phyloP scores from a whole-genome alignment of 345 rosid species.

The Eucalyptus tenuipes region DNA sequence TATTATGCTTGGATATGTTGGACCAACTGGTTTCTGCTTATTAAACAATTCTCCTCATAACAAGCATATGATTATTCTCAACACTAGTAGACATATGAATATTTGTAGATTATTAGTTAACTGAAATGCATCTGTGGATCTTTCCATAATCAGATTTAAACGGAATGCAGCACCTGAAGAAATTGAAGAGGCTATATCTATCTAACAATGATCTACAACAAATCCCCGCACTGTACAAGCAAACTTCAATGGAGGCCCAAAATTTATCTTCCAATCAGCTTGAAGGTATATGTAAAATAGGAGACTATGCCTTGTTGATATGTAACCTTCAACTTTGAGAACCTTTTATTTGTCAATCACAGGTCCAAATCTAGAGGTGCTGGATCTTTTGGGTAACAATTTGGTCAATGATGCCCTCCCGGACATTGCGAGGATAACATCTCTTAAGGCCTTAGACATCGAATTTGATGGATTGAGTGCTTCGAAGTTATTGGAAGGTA shows the following conservation, averaged over 20 bases:
- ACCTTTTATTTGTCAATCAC: not conserved
- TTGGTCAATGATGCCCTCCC: not conserved
- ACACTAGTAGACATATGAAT: no score
- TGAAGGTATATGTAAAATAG: not conserved
- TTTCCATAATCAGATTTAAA: no score
- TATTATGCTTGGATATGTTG: not conserved
- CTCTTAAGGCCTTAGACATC: not conserved
- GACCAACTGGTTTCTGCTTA: accelerated
- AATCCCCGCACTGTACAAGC: accelerated
- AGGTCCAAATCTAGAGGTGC: not conserved
- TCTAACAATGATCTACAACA: not conserved
- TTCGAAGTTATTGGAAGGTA: not conserved
- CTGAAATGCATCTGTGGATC: accelerated
- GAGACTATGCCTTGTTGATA: not conserved
- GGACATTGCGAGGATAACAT: not conserved
- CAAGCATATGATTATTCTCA: no score
- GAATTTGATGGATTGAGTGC: not conserved
- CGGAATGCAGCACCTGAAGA: not conserved
- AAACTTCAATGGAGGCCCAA: not conserved
- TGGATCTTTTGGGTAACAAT: no score
- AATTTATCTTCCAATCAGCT: not conserved
- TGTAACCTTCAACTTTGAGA: not conserved
- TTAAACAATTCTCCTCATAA: not conserved
- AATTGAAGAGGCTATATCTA: not conserved
- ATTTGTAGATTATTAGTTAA: no score